Evolutionary conservation across 1,139 yeast species (phyloP).

Genomic region (Casaregolazyma lundiana): DNA sequence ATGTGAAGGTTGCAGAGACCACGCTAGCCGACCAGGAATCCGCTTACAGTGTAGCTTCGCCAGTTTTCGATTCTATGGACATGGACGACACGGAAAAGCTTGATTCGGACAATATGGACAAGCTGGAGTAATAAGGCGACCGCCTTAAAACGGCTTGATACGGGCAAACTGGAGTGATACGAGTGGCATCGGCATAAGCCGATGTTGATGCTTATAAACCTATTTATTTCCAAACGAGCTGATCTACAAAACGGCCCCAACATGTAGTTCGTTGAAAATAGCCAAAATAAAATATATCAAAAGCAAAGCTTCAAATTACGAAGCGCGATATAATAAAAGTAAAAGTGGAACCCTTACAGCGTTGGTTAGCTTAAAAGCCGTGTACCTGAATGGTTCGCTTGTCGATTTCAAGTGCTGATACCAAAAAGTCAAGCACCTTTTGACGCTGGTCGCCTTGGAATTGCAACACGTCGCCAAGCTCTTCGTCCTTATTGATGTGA

Average conservation of each 20-base stretch:
- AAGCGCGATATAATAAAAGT: neutral
- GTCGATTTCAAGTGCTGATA: slow-evolving; percentile 79
- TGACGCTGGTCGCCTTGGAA: slow-evolving; percentile 98
- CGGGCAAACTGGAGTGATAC: neutral
- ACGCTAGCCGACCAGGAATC: neutral
- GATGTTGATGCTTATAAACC: neutral
- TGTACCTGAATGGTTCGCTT: slow-evolving; percentile 97
- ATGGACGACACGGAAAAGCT: neutral
- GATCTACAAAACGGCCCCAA: neutral
- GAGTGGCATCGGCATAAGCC: too few relatives aligned
- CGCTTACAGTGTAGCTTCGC: neutral
- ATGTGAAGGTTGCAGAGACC: neutral
- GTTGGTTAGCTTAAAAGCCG: slow-evolving; percentile 61
- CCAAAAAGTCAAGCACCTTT: slow-evolving; percentile 90
- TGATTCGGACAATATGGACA: neutral
- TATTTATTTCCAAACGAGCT: neutral
- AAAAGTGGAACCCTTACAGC: neutral
- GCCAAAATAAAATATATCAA: slow-evolving; percentile 2
- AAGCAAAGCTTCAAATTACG: neutral
- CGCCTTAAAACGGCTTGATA: neutral
- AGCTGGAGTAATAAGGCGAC: neutral
- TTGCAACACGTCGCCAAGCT: slow-evolving; percentile 95
- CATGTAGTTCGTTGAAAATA: neutral
- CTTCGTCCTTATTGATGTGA: slow-evolving; percentile 93
- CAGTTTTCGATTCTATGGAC: slow-evolving; percentile 1